A percentile compares a stretch with the other conserved stretches of the same genome.
Evolutionary conservation across 306 rosid species (phyloP).

Genomic region (Elaeagnus macrophylla): DNA sequence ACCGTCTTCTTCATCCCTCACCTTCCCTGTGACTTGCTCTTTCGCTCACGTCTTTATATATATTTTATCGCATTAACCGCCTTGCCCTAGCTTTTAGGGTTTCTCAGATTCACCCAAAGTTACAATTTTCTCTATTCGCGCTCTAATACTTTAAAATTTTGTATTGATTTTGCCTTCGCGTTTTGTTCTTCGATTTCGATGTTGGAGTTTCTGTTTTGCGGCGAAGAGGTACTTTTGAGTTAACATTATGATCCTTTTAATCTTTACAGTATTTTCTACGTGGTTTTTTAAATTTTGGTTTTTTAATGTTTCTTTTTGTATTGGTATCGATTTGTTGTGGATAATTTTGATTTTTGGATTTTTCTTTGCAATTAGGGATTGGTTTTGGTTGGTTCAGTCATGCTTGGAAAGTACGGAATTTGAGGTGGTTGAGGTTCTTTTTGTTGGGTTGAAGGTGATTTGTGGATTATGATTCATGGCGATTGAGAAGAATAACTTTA

Average conservation of each 20-base stretch:
- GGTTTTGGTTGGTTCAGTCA: conserved; percentile 5
- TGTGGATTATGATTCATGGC: no score
- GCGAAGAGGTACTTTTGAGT: conserved; percentile 40
- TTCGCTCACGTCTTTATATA: conserved; percentile 10
- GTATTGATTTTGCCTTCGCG: conserved; percentile 4
- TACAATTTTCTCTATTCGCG: not conserved
- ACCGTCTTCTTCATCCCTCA: conserved; percentile 36
- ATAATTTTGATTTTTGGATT: conserved; percentile 4
- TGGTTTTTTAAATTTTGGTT: not conserved
- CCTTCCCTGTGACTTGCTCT: conserved; percentile 31
- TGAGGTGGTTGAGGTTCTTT: no score
- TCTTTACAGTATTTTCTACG: not conserved
- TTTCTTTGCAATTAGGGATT: conserved; percentile 16
- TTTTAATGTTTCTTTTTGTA: conserved; percentile 5
- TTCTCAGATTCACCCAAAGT: conserved; percentile 17
- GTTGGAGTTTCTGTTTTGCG: conserved; percentile 1
- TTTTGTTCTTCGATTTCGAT: conserved; percentile 20
- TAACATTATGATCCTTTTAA: conserved; percentile 4
- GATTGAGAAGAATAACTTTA: conserved; percentile 89
- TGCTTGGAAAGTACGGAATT: conserved; percentile 7
- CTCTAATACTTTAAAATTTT: conserved; percentile 7
- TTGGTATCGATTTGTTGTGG: not conserved
- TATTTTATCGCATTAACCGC: conserved; percentile 11
- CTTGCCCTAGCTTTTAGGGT: conserved; percentile 45
- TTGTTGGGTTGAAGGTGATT: no score